phyloP scores from a whole-genome alignment of 257 asterid species.

The Nicotiana knightiana region DNA sequence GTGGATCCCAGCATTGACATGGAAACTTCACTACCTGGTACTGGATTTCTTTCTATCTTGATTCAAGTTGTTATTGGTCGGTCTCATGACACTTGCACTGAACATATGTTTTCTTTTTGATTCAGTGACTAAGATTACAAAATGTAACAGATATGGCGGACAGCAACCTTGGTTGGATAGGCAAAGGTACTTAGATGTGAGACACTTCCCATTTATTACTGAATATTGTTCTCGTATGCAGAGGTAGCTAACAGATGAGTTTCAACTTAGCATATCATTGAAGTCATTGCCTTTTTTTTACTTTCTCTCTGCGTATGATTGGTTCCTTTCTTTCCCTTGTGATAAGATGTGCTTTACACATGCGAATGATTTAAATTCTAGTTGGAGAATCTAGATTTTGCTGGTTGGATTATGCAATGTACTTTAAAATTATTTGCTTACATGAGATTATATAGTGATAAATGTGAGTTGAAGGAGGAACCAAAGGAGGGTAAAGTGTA shows the following conservation, averaged over 20 bases:
- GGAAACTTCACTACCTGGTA: not conserved
- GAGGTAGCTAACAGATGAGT: not conserved
- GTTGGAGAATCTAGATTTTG: not conserved
- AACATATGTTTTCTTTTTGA: not conserved
- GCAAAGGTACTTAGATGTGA: not conserved
- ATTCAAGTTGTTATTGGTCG: not conserved
- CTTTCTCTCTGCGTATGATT: not conserved
- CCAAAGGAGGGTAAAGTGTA: not conserved
- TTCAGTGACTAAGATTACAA: not conserved
- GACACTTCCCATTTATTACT: not conserved
- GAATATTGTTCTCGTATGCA: not conserved
- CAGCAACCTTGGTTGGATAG: not conserved
- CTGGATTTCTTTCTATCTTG: not conserved
- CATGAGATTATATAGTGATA: not conserved
- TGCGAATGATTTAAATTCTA: not conserved
- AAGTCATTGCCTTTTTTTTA: not conserved
- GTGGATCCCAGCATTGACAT: slow-evolving; percentile 13
- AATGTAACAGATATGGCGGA: not conserved
- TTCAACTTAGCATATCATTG: not conserved
- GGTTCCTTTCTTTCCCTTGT: not conserved
- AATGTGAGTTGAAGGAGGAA: not conserved
- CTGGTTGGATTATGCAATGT: not conserved
- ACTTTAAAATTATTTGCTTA: not conserved
- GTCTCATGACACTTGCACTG: not conserved
- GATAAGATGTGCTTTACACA: not conserved